Conservation (phyloP, 2,329 filamentous ascomycete genomes). For the Neospermospora avenae region DNA sequence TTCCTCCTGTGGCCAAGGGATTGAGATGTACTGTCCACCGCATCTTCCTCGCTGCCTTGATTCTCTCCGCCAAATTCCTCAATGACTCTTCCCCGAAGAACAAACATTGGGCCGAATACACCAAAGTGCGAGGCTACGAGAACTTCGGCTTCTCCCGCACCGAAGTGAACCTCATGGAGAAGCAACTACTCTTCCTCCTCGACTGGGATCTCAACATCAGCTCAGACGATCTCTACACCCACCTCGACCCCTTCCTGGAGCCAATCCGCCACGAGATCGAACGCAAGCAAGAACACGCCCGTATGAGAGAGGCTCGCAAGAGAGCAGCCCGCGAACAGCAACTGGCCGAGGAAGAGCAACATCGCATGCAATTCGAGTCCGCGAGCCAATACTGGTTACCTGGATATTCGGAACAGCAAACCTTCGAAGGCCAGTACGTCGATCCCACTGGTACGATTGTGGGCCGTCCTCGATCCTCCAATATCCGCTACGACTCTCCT, state of each 20-base stretch:
- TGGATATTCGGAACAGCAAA: conserved; percentile 20
- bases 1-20: conserved; percentile 93
- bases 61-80: conserved; percentile 90
- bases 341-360: conserved; percentile 24
- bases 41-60: conserved; percentile 89
- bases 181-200: conserved; percentile 90
- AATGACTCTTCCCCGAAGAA: conserved; percentile 99
- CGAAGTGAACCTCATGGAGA: conserved; percentile 99
- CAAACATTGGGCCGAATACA: conserved; percentile 99
- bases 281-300: conserved; percentile 24
- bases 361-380: conserved; percentile 23
- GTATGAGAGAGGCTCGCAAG: conserved; percentile 23
- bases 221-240: conserved; percentile 79
- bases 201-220: conserved; percentile 91
- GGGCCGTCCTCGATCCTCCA: conserved; percentile 1
- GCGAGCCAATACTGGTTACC: conserved; percentile 29
- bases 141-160: conserved; percentile 89
- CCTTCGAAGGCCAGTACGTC: conserved; percentile 19
- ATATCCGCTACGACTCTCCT: conserved; percentile 31
- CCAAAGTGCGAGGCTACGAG: conserved; percentile 59
- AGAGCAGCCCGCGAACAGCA: conserved; percentile 23
- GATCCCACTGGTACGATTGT: conserved; percentile 17
- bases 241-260: conserved; percentile 83
- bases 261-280: conserved; percentile 67
- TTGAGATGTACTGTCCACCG: conserved; percentile 95